Base-by-base conservation (phyloP, 2,329 filamentous ascomycete species). In the Phoma herbarum region DNA sequence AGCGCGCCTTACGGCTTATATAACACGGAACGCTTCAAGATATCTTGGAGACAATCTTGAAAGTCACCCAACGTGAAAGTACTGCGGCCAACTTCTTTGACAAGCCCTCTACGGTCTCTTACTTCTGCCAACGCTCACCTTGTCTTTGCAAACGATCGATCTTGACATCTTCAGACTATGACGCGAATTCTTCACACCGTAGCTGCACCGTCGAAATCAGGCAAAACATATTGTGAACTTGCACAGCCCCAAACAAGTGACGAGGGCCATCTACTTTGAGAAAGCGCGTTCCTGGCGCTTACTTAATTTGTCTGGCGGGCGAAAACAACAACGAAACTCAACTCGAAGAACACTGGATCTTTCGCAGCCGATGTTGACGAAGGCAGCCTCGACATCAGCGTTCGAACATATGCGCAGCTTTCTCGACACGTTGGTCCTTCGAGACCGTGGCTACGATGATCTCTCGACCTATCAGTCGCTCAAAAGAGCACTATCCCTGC, bases 181-280 rank as follows among this genome's bases (percentile, higher is more conserved):
- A 31, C 28, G 10, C 18, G 14, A n/a, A n/a, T 35, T 10, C 44
- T 25, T 12, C 14, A 20, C 29, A 28, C 22, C 31, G 23, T 23
- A 28, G 10, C 16, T 22, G n/a, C 10, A 22, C 18, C 22, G 16
- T 43, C 41, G 10, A 16, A 23, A 25, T 26, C 28, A 28, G 20
- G n/a, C 31, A 25, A 20, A 9, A 31, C 25, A 7, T 25, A 25
- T 23, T 23, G 35, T 18, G 46, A 25, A 26, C 16, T 43, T 48
- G 52, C 52, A 54, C 52, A 54, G 44, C 52, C 51, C 16, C 44
- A 47, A 41, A n/a, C 2, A 26, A 26, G 42, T 31, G 42, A 39
- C 31, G 31, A 25, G 25, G 18, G 31, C 18, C 6, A 18, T 42
- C 33, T 16, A 3, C 7, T 29, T 18, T 26, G 12, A 28, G 39